Evolutionary conservation across 129 eudicot genomes (phyloP).

Genomic region (Flaveria brownii): DNA sequence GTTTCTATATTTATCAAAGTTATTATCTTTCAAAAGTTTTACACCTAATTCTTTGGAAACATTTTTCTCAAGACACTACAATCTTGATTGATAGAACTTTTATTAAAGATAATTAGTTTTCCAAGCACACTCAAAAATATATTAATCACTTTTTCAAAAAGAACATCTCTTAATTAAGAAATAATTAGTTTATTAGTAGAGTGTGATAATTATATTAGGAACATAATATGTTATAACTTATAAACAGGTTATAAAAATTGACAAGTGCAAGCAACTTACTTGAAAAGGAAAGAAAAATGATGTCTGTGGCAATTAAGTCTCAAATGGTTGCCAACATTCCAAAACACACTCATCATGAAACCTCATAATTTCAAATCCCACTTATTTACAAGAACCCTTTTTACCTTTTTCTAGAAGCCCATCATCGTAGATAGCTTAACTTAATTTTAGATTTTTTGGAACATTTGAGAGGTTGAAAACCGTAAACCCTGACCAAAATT

Average conservation of each 20-base stretch:
- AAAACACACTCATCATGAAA: slow-evolving; percentile 16
- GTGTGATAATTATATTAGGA: slow-evolving; percentile 6
- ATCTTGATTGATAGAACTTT: background rate
- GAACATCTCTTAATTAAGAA: background rate
- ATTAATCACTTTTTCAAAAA: background rate
- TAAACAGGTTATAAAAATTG: slow-evolving; percentile 4
- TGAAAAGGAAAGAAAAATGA: slow-evolving; percentile 22
- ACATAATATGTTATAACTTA: slow-evolving; percentile 7
- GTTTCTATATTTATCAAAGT: background rate
- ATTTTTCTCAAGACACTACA: background rate
- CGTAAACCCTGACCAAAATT: too few species aligned
- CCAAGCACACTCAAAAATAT: background rate
- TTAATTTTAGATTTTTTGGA: background rate
- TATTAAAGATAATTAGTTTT: background rate
- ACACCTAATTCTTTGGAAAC: background rate
- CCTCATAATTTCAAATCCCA: slow-evolving; percentile 21
- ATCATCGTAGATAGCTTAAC: background rate
- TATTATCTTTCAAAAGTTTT: background rate
- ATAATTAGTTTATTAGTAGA: background rate
- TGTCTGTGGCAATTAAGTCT: slow-evolving; percentile 19
- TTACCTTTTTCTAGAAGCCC: background rate
- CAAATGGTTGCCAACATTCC: slow-evolving; percentile 31
- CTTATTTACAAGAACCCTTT: background rate
- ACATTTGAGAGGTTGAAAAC: too few species aligned
- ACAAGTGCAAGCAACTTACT: slow-evolving; percentile 4